phyloP scores from a whole-genome alignment of 768 basidiomycete genomes.

The Stropharia rugosoannulata region DNA sequence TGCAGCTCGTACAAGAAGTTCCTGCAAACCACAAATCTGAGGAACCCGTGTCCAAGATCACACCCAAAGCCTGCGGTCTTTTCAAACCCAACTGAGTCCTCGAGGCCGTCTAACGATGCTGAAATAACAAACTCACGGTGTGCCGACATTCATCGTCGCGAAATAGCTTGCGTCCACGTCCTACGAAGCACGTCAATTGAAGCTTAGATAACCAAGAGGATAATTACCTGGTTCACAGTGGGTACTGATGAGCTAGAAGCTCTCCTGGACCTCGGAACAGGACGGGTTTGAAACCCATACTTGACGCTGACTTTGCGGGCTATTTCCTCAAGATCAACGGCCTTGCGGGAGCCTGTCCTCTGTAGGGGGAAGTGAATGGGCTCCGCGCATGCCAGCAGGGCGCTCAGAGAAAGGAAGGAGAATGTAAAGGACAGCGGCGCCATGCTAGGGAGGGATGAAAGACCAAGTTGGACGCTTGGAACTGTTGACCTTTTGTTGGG shows the following conservation, averaged over 20 bases:
- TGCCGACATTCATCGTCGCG: conserved; percentile 52
- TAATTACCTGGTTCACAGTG: conserved; percentile 51
- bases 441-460: conserved; percentile 1
- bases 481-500: too few relatives aligned
- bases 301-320: conserved; percentile 44
- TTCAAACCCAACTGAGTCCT: not conserved
- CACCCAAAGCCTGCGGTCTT: conserved; percentile 67
- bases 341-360: conserved; percentile 29
- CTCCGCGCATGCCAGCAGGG: conserved; percentile 28
- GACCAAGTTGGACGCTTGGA: too few relatives aligned
- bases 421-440: conserved; percentile 20
- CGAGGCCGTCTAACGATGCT: not conserved
- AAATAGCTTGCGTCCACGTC: conserved; percentile 57
- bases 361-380: conserved; percentile 47
- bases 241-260: conserved; percentile 34
- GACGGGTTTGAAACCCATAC: conserved; percentile 32
- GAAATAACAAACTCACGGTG: conserved; percentile 50
- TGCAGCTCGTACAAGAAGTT: not conserved
- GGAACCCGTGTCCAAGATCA: conserved; percentile 91
- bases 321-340: conserved; percentile 30
- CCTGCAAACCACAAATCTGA: conserved; percentile 80
- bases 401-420: conserved; percentile 25
- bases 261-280: conserved; percentile 27
- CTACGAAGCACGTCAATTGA: conserved; percentile 28
- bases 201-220: not conserved